These are phyloP conservation scores for Rhododendron griersonianum DNA, from an alignment of 148 eudicot species.

Conservation along the genomic window DNA sequence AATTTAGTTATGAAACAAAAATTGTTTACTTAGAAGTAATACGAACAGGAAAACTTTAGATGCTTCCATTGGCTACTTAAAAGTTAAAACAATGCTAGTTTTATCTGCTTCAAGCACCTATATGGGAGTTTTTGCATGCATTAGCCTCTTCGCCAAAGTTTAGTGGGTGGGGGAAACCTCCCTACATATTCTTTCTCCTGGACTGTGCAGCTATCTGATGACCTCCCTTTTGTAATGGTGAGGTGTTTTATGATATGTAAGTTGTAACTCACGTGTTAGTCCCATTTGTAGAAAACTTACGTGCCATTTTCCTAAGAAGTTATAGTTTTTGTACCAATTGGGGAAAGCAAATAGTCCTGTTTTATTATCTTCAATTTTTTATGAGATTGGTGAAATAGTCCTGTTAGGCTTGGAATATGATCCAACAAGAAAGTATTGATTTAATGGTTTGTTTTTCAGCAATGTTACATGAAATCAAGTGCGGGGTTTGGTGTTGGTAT, in stretches of 20 bases:
- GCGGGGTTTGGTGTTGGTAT: background rate
- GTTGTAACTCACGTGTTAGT: no score
- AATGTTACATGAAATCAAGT: background rate
- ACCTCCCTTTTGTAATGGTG: background rate
- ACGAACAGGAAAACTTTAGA: background rate
- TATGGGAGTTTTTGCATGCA: background rate
- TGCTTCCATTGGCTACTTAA: background rate
- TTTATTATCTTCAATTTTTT: no score
- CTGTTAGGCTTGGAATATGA: background rate
- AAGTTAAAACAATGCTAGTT: background rate
- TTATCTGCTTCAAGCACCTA: background rate
- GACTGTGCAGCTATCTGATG: background rate
- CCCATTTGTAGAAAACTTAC: no score
- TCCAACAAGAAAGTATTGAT: background rate
- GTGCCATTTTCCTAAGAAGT: no score
- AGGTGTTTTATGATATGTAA: background rate
- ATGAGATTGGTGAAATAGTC: background rate
- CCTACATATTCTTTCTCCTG: background rate
- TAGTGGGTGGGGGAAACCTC: background rate
- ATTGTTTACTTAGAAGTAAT: background rate
- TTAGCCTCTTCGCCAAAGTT: background rate
- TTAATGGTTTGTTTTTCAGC: background rate
- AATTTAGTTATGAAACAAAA: background rate
- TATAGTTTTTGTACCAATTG: no score
- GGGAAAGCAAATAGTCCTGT: background rate